Evolutionary conservation across 2,329 filamentous ascomycete genomes (phyloP).

Genomic region (Hypocrella siamensis): DNA sequence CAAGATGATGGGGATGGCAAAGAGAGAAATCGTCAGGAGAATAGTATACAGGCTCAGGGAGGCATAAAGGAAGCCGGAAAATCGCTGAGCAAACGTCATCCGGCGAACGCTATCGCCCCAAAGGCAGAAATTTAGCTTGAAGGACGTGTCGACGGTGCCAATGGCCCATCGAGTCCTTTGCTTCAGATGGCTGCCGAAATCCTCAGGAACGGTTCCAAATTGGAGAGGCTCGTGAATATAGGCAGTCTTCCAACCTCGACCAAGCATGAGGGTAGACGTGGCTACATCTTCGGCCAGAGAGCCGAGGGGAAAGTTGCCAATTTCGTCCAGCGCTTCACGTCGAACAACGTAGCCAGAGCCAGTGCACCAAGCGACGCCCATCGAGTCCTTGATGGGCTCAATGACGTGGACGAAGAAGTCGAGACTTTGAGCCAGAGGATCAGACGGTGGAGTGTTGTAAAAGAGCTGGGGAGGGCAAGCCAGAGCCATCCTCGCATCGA

Average conservation of each 20-base stretch:
- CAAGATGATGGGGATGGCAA: conserved; percentile 43
- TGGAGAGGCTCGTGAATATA: conserved; percentile 44
- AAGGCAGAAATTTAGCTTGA: conserved; percentile 44
- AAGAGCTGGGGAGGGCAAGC: conserved; percentile 47
- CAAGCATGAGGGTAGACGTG: conserved; percentile 42
- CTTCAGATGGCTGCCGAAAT: conserved; percentile 37
- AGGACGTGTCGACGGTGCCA: conserved; percentile 40
- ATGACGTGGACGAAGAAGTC: conserved; percentile 41
- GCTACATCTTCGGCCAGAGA: conserved; percentile 45
- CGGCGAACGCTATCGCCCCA: conserved; percentile 34
- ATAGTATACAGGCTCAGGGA: conserved; percentile 40
- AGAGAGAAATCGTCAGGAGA: conserved; percentile 35
- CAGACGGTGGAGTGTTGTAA: conserved; percentile 43
- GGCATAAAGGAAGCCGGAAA: conserved; percentile 42
- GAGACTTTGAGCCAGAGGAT: conserved; percentile 41
- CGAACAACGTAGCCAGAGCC: conserved; percentile 46
- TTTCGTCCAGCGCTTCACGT: conserved; percentile 41
- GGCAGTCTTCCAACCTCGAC: conserved; percentile 45
- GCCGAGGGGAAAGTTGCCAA: conserved; percentile 45
- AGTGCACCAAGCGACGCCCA: conserved; percentile 46
- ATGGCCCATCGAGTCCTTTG: conserved; percentile 41
- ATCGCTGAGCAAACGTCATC: conserved; percentile 41
- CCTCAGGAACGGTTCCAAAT: conserved; percentile 42
- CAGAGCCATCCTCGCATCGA: conserved; percentile 39
- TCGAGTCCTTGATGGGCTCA: conserved; percentile 32